Conservation (phyloP, 208 protist genomes). For the Acanthamoeba healyi region DNA sequence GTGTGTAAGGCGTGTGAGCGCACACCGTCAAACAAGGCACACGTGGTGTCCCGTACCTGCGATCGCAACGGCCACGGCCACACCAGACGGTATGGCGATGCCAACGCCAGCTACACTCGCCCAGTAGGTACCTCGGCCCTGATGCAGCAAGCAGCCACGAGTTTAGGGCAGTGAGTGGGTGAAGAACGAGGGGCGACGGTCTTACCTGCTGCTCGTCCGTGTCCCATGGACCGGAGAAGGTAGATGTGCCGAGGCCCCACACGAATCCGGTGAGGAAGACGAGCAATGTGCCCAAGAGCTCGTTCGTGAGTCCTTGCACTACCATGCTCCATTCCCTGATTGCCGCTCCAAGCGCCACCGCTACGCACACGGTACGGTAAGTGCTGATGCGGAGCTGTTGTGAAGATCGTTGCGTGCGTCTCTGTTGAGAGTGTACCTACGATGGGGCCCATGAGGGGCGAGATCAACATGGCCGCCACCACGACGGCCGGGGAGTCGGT, state of each 20-base stretch:
- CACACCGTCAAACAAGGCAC: neutral
- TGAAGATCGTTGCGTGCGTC: neutral
- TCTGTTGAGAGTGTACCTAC: neutral
- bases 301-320: neutral
- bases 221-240: constrained; percentile 3
- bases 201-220: constrained; percentile 21
- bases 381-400: too few relatives aligned
- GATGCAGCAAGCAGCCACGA: neutral
- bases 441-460: constrained; percentile 75
- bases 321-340: constrained; percentile 49
- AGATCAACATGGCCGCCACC: constrained; percentile 71
- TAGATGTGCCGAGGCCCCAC: neutral
- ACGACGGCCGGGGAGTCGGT: constrained; percentile 43
- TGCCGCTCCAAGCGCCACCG: neutral
- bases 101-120: constrained; percentile 30
- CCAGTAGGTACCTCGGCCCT: neutral
- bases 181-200: neutral
- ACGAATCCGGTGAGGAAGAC: constrained; percentile 20
- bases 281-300: neutral
- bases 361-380: neutral
- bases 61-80: constrained; percentile 60
- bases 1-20: neutral
- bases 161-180: neutral
- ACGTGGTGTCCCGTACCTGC: neutral
- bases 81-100: constrained; percentile 68